Conservation (phyloP, 495 filamentous ascomycete species). For the Xylaria telfairii region DNA sequence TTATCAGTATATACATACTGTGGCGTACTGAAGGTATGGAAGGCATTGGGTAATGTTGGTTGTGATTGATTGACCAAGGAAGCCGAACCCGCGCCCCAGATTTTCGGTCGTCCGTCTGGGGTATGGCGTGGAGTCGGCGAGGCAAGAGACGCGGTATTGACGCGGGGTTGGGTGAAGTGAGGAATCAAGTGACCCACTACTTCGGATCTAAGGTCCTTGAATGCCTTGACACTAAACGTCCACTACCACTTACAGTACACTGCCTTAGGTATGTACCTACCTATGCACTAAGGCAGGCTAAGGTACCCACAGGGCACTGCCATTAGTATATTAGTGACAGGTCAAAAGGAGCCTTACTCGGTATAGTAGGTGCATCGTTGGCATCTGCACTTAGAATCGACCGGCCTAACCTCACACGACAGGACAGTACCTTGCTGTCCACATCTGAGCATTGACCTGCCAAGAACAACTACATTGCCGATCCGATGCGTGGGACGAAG, state of each 20-base stretch:
- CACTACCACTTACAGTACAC: too few species aligned
- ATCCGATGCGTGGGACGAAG: background rate
- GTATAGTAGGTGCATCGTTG: background rate
- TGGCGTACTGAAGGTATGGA: conserved; percentile 2
- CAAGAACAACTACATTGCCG: conserved; percentile 18
- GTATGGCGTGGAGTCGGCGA: background rate
- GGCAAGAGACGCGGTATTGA: background rate
- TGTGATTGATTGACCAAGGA: conserved; percentile 8
- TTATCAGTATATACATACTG: background rate
- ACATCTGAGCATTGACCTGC: conserved; percentile 18
- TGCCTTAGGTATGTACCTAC: too few species aligned
- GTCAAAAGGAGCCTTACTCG: conserved; percentile 10
- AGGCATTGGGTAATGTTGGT: conserved; percentile 19
- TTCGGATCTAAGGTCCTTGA: conserved; percentile 30
- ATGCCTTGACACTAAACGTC: background rate
- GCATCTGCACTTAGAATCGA: background rate
- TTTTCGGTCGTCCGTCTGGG: conserved; percentile 12
- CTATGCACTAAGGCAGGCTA: too few species aligned
- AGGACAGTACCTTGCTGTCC: background rate
- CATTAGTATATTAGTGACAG: too few species aligned
- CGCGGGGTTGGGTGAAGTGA: background rate
- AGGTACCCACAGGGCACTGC: too few species aligned
- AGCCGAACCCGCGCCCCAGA: conserved; percentile 22
- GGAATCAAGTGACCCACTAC: conserved; percentile 21
- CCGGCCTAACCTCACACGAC: background rate